Base-by-base conservation (phyloP, 75 land plant genomes). In the Cupressus sempervirens region DNA sequence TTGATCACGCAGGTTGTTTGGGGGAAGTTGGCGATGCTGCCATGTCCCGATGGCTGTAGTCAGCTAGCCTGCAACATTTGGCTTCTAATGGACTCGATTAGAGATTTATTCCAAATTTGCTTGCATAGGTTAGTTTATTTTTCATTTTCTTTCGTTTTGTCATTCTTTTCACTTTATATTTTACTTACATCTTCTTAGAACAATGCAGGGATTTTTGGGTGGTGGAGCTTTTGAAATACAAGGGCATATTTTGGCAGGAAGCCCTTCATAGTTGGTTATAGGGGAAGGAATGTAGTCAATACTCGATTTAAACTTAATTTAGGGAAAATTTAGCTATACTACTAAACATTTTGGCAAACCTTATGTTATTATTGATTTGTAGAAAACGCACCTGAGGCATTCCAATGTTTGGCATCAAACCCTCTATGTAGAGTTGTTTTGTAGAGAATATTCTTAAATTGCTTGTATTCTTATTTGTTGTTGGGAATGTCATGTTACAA, bases 21-120 rank as follows among this genome's bases (percentile, higher is more conserved):
- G 36, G 86, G 8, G 83, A 79, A 23, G 86, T 7, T 8, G 40
- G 52, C 20, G 91, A 90, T 90, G 90, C 91, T 8, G 83, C 89
- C 34, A 86, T 90, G 91, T 84, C 91, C 13, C 82, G 91, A 29
- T 90, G 91, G 91, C 58, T 90, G 82, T 90, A 90, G 83, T 88
- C 91, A 9, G 90, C 90, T 23, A 90, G 91, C 40, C 83, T 90
- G 58, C 90, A 89, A 86, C 91, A 90, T 86, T 74, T 90, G 87
- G 91, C 91, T 30, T 91, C 91, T 35, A 87, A 90, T 11, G 81
- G 91, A 15, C 54, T 90, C 20, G 91, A 90, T 89, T 90, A 90
- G 50, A 90, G 91, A 36, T 76, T 87, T 18, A 84, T 89, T 15
- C 87, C 91, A 48, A 89, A 84, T 62, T 48, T 84, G 48, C 81